Percentiles rank a stretch among this genome's conserved stretches.
Evolutionary conservation across 768 basidiomycete genomes (phyloP).

Genomic region (Boletus subparvulus): DNA sequence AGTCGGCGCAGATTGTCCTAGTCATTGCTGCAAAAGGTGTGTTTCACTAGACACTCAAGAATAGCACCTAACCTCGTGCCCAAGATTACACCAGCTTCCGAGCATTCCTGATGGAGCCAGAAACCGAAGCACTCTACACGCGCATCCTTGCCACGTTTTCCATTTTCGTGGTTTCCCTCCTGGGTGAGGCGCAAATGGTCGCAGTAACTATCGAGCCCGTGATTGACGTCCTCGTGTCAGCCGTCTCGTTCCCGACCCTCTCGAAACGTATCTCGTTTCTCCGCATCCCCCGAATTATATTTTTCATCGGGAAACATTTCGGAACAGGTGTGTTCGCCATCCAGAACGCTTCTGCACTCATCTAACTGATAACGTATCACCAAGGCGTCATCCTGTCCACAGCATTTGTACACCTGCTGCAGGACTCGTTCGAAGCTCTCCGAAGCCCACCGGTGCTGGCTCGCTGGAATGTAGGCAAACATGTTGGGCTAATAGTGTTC

Average conservation of each 20-base stretch:
- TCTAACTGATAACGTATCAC: background rate
- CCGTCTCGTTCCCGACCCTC: conserved; percentile 71
- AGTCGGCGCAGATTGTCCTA: background rate
- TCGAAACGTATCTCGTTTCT: conserved; percentile 54
- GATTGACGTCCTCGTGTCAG: conserved; percentile 30
- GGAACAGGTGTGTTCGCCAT: conserved; percentile 56
- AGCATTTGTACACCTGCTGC: conserved; percentile 78
- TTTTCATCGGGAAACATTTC: conserved; percentile 88
- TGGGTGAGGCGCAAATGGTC: conserved; percentile 45
- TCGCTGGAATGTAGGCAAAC: conserved; percentile 51
- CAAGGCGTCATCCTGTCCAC: conserved; percentile 81
- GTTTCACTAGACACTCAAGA: background rate
- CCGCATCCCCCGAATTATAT: conserved; percentile 63
- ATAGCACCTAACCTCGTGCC: background rate
- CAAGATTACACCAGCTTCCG: background rate
- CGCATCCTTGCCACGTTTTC: conserved; percentile 30
- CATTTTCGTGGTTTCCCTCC: conserved; percentile 62
- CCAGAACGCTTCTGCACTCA: background rate
- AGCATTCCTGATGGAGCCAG: background rate
- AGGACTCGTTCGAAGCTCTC: conserved; percentile 70
- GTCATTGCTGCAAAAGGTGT: background rate
- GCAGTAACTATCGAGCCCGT: background rate
- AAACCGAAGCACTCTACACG: background rate
- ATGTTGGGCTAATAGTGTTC: conserved; percentile 74
- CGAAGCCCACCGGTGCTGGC: conserved; percentile 44